Conservation (phyloP, 495 filamentous ascomycete genomes). For the Aspergillus sclerotioniger region DNA sequence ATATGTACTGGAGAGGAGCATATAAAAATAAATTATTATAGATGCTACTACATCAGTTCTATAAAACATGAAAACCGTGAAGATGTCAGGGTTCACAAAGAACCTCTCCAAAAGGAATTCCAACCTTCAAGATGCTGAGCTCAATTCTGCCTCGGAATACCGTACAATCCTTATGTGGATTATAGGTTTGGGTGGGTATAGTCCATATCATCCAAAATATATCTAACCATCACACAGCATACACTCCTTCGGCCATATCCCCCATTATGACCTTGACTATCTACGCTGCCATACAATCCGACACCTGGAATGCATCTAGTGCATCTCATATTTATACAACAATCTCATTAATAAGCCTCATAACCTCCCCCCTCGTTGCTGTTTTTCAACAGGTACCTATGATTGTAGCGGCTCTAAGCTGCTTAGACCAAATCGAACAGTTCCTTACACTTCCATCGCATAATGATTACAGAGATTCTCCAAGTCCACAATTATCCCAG, state of each 20-base stretch:
- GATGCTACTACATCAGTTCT: conserved; percentile 1
- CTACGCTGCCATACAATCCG: not conserved
- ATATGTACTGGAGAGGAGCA: not conserved
- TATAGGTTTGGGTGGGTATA: not conserved
- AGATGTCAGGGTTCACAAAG: not conserved
- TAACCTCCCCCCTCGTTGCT: not conserved
- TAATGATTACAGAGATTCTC: not conserved
- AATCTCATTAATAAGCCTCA: not conserved
- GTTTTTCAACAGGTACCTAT: conserved; percentile 2
- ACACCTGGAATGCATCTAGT: not conserved
- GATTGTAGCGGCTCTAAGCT: not conserved
- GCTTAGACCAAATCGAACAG: not conserved
- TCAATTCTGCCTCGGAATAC: not conserved
- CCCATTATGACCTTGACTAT: not conserved
- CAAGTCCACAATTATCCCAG: not conserved
- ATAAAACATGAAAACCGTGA: not conserved
- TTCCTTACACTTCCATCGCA: not conserved
- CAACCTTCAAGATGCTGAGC: not conserved
- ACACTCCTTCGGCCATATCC: conserved; percentile 1
- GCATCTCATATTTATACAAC: not conserved
- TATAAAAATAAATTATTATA: not conserved
- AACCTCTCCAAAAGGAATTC: not conserved
- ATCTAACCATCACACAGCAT: not conserved
- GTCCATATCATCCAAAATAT: not conserved
- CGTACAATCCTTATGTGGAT: not conserved